Conservation (phyloP, 768 basidiomycete species). For the Trametes sanguinea region DNA sequence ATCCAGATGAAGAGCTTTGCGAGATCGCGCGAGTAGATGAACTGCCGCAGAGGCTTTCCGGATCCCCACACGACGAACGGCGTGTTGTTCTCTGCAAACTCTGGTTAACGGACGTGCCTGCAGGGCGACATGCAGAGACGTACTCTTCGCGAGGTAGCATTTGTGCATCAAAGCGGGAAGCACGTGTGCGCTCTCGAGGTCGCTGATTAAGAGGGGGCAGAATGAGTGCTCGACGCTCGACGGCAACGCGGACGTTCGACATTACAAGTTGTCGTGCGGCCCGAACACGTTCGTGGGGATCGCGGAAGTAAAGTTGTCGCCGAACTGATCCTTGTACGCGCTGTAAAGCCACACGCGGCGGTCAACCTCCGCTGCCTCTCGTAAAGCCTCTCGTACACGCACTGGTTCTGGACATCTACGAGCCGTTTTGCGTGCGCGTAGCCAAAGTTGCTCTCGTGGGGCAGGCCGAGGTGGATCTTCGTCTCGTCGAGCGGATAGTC, state of each 20-base stretch:
- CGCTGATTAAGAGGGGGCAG: slow-evolving; percentile 42
- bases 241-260: no score
- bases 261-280: slow-evolving; percentile 89
- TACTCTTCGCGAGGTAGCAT: slow-evolving; percentile 89
- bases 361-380: slow-evolving; percentile 1
- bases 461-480: slow-evolving; percentile 90
- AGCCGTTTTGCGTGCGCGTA: slow-evolving; percentile 96
- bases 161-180: slow-evolving; percentile 94
- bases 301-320: slow-evolving; percentile 92
- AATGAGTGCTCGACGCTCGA: no score
- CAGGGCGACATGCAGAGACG: slow-evolving; percentile 20
- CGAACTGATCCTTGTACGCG: slow-evolving; percentile 95
- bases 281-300: slow-evolving; percentile 99
- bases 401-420: slow-evolving; percentile 97
- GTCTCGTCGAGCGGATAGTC: slow-evolving; percentile 90
- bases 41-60: slow-evolving; percentile 93
- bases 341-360: slow-evolving; percentile 40
- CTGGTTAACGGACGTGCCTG: no score
- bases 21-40: slow-evolving; percentile 95
- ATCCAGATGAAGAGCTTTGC: slow-evolving; percentile 95
- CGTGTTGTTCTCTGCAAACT: slow-evolving; percentile 65
- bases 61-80: slow-evolving; percentile 89
- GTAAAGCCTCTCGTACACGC: slow-evolving; percentile 29
- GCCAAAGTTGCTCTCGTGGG: slow-evolving; percentile 94
- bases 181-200: slow-evolving; percentile 89